Conservation (phyloP, 352 stramenopile genomes). For the Phytophthora megakarya region DNA sequence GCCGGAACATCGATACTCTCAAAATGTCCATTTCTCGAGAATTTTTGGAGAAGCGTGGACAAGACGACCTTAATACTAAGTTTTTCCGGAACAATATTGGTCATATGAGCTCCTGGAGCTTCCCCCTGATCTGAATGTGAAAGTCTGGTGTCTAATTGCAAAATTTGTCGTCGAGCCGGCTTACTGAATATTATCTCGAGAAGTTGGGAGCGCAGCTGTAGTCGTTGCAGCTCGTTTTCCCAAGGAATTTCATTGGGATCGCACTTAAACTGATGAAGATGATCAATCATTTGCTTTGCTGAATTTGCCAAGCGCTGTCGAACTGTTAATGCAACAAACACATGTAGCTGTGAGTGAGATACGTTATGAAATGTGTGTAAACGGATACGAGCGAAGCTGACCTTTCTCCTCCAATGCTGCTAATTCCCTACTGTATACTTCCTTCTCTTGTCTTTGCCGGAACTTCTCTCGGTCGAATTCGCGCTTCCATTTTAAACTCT, state of each 20-base stretch:
- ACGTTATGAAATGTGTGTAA: background rate
- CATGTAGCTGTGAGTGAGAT: conserved; percentile 2
- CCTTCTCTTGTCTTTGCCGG: conserved; percentile 60
- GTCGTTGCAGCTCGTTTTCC: conserved; percentile 51
- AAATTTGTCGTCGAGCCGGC: conserved; percentile 40
- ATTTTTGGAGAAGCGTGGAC: conserved; percentile 75
- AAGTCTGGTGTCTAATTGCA: conserved; percentile 22
- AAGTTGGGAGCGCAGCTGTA: conserved; percentile 56
- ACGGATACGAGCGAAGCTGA: conserved; percentile 4
- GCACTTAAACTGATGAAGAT: conserved; percentile 59
- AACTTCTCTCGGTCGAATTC: conserved; percentile 76
- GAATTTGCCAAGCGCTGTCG: conserved; percentile 72
- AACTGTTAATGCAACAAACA: conserved; percentile 38
- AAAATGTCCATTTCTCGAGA: conserved; percentile 81
- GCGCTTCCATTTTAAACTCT: conserved; percentile 58
- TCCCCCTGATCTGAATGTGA: conserved; percentile 3
- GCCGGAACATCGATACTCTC: conserved; percentile 53
- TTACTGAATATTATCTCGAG: conserved; percentile 73
- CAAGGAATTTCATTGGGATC: conserved; percentile 62
- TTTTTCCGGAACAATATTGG: conserved; percentile 37
- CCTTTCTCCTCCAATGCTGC: conserved; percentile 71
- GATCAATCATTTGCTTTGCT: conserved; percentile 72
- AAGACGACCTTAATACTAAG: conserved; percentile 54
- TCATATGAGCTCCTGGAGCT: background rate
- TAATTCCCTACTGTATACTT: conserved; percentile 72